Evolutionary conservation across 345 rosid genomes (phyloP), one percentile per base, ranked within the genome.

Genomic region (Arabidopsis suecica): DNA sequence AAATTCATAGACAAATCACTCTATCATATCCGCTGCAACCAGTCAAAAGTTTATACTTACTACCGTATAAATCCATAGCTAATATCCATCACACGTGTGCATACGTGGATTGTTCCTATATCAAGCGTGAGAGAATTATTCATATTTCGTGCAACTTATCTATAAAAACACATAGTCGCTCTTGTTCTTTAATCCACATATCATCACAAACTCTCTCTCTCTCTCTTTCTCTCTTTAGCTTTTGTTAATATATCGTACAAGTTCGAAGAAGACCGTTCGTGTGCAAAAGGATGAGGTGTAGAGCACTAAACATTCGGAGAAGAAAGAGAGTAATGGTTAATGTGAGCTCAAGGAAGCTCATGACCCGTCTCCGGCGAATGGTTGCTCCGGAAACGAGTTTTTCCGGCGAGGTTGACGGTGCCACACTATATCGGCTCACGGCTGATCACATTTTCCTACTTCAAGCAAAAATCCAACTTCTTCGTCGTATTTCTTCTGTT

Each of bases 401-500:
- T 66, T 16, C 78, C 25, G 74, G 60, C 3, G 65, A 78, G 13
- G 11, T 78, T 72, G 78, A 66, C 69, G 64, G 69, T 60, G 57
- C 61, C 30, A 67, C 65, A 9, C 78, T 78, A 53, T 66, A 50
- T 5, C 78, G 38, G 10, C 81, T 78, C 65, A 72, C 81, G 64
- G 78, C 73, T 50, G 78, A 78, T 61, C 81, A 72, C 60, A 78
- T 78, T 66, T 36, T 53, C 53, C 51, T 60, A 20, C 78, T 78
- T 60, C 73, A 78, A 72, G 81, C 78, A 66, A 72, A 34, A 72
- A 56, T 78, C 69, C 73, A 67, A 42, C 74, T 78, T 72, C 81
- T 78, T 66, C 81, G 78, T 60, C 74, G 40, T 60, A 47, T 78
- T 9, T 78, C 81, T 60, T 65, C 81, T 67, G 51, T 66, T 6